Evolutionary conservation across 129 eudicot species (phyloP), one percentile per base, ranked within the genome.

Genomic region (Chrysanthemum makinoi): DNA sequence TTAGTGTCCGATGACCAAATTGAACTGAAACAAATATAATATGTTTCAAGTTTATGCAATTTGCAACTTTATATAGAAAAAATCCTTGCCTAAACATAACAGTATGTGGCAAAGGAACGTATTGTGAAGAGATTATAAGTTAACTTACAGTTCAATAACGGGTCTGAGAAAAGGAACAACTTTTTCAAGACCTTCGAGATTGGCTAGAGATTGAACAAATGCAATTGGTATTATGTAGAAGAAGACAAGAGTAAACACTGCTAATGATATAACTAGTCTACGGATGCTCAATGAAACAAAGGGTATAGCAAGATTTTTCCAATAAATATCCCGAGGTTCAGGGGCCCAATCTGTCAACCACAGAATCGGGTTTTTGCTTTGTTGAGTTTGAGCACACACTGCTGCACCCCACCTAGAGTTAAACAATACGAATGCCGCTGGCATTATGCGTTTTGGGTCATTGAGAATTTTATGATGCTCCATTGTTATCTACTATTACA

Each of bases 211-310:
- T 22, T 86, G 91, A 33, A 86, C 91, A 49, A 86, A 73, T 13
- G 83, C 85, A 17, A 86, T 77, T 17, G 91, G 91, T 56, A 86
- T 86, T 69, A 86, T 83, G 83, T 80, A 86, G 76, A 86, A 83
- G 74, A 83, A 80, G 60, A 83, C 81, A 5, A 86, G 63, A 56
- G 80, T 69, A 68, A 86, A 83, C 14, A 79, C 72, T 20, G 84
- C 80, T 33, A 86, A 65, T 15, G 85, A 52, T 26, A 80, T 68
- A 52, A 80, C 52, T 1, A 83, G 83, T 68, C 68, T 80, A 15
- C 83, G 72, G 16, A 83, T 64, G 62, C 74, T 65, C 51, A 83
- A 72, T 22, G 79, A 68, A 49, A 83, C 79, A 55, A 72, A 83
- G 12, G 88, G 81, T 22, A 80, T 80, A n/a, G 91, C 79, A 10